These are phyloP conservation scores for Myriosclerotinia curreyana DNA, from an alignment of 2,329 filamentous ascomycete species.

Conservation along the genomic window DNA sequence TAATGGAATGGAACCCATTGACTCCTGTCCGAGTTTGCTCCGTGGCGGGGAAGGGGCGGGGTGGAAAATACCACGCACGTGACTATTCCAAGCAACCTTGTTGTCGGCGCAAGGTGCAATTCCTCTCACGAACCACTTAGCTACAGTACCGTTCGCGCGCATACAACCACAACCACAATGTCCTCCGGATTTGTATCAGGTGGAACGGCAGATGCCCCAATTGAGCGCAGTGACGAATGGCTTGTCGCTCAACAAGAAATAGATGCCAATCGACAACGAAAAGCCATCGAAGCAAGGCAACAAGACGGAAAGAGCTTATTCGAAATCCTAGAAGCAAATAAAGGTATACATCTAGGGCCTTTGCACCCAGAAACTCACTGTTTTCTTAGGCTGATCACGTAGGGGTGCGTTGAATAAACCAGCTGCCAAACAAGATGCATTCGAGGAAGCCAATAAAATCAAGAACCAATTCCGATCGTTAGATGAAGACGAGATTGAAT, in stretches of 20 bases:
- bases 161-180: constrained; percentile 36
- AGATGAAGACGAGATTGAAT: constrained; percentile 76
- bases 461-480: constrained; percentile 75
- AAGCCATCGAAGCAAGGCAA: constrained; percentile 43
- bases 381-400: constrained; percentile 37
- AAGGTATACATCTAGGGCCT: constrained; percentile 50
- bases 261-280: constrained; percentile 36
- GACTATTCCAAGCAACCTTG: background rate
- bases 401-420: constrained; percentile 35
- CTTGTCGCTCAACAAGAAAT: constrained; percentile 42
- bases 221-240: constrained; percentile 41
- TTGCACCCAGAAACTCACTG: constrained; percentile 13
- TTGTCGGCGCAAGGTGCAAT: constrained; percentile 1
- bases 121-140: background rate
- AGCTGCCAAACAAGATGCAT: constrained; percentile 79
- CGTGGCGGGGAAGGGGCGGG: constrained; percentile 2
- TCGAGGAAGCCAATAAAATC: constrained; percentile 69
- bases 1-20: background rate
- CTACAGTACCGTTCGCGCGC: constrained; percentile 11
- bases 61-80: background rate
- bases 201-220: constrained; percentile 47
- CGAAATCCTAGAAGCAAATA: constrained; percentile 77
- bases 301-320: constrained; percentile 58
- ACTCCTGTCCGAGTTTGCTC: background rate
- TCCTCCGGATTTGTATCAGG: constrained; percentile 51